Conservation (phyloP, 495 filamentous ascomycete genomes). For the Penicillium coprophilum region DNA sequence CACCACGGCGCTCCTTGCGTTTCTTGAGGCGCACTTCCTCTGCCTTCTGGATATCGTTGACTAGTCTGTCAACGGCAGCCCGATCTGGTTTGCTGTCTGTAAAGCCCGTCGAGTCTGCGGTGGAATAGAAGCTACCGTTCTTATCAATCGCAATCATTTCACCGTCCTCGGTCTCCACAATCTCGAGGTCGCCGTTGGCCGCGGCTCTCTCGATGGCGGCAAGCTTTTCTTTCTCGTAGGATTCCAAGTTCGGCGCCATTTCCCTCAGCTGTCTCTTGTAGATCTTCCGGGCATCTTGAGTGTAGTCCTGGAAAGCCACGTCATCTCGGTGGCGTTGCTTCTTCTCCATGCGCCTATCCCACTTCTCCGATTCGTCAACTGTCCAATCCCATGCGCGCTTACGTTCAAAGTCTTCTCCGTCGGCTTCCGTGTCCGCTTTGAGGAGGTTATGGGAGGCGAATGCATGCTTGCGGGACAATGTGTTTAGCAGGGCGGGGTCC, state of each 20-base stretch:
- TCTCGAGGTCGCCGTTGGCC: slow-evolving; percentile 73
- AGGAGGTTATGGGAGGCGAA: slow-evolving; percentile 89
- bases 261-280: slow-evolving; percentile 89
- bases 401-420: slow-evolving; percentile 90
- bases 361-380: slow-evolving; percentile 85
- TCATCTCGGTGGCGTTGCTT: slow-evolving; percentile 79
- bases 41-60: slow-evolving; percentile 80
- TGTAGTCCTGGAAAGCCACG: slow-evolving; percentile 88
- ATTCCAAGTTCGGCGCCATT: slow-evolving; percentile 67
- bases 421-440: slow-evolving; percentile 82
- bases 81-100: slow-evolving; percentile 85
- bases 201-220: slow-evolving; percentile 82
- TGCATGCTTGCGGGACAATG: slow-evolving; percentile 75
- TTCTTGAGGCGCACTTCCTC: slow-evolving; percentile 85
- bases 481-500: slow-evolving; percentile 69
- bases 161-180: slow-evolving; percentile 90
- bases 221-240: slow-evolving; percentile 82
- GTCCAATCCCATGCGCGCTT: slow-evolving; percentile 99
- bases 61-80: slow-evolving; percentile 85
- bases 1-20: slow-evolving; percentile 71
- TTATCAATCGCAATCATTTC: slow-evolving; percentile 93
- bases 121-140: slow-evolving; percentile 85
- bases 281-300: slow-evolving; percentile 79
- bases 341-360: slow-evolving; percentile 87
- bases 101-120: slow-evolving; percentile 76